Evolutionary conservation across 176 grass and related monocot genomes (phyloP).

Genomic region (barley (Hordeum vulgare)): DNA sequence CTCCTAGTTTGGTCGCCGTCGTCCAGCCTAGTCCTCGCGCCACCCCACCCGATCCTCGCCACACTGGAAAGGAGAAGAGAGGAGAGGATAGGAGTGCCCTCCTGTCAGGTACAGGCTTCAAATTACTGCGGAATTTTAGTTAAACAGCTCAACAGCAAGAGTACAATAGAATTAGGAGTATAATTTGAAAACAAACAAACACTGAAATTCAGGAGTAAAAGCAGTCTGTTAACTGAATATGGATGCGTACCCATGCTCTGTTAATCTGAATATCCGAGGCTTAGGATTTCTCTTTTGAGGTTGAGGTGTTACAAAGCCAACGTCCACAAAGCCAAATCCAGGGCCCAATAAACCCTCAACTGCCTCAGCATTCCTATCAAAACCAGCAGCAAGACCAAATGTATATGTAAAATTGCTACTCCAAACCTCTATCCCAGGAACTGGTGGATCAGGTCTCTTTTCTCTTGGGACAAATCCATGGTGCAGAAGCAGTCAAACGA

Average conservation of each 20-base stretch:
- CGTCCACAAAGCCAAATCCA: slow-evolving; percentile 96
- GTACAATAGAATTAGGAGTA: too few species aligned
- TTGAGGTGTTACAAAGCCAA: slow-evolving; percentile 93
- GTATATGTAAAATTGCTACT: slow-evolving; percentile 81
- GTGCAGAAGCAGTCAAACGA: slow-evolving; percentile 58
- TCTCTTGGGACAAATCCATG: slow-evolving; percentile 82
- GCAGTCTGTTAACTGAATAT: background rate
- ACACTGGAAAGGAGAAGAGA: too few species aligned
- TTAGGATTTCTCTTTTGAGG: slow-evolving; percentile 95
- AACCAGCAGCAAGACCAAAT: slow-evolving; percentile 86
- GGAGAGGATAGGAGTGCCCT: too few species aligned
- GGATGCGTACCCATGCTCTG: slow-evolving; percentile 59
- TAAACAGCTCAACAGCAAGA: too few species aligned
- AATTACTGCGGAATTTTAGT: too few species aligned
- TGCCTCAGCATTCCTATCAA: slow-evolving; percentile 96
- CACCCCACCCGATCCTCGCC: too few species aligned
- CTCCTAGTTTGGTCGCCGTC: too few species aligned
- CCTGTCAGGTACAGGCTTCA: too few species aligned
- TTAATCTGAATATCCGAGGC: slow-evolving; percentile 82
- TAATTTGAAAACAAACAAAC: too few species aligned
- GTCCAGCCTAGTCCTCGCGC: too few species aligned
- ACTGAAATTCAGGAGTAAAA: too few species aligned
- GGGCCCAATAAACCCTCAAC: slow-evolving; percentile 76
- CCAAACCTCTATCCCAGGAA: slow-evolving; percentile 78
- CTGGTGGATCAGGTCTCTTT: slow-evolving; percentile 79